Conservation (phyloP, 2,329 filamentous ascomycete genomes). For the Gnomoniopsis smithogilvyi region DNA sequence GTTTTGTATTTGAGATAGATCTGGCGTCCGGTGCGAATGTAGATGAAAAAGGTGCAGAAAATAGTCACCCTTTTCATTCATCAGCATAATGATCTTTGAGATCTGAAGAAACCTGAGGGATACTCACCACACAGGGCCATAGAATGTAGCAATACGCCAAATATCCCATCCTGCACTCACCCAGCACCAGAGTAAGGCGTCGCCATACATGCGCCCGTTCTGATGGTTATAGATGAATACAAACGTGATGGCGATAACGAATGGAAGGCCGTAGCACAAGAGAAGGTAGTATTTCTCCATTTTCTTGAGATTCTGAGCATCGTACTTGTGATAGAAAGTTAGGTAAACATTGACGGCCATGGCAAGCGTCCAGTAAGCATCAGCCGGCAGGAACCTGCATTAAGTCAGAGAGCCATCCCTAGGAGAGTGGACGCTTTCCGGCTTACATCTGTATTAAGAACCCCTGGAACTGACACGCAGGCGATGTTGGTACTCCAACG, state of each 20-base stretch:
- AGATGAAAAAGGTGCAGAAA: constrained; percentile 60
- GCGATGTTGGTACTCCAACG: constrained; percentile 42
- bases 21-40: constrained; percentile 59
- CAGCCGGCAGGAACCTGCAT: constrained; percentile 71
- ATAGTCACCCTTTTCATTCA: constrained; percentile 52
- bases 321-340: constrained; percentile 74
- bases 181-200: constrained; percentile 82
- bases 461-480: constrained; percentile 68
- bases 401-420: background rate
- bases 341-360: constrained; percentile 85
- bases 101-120: too few relatives aligned
- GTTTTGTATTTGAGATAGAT: constrained; percentile 66
- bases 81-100: background rate
- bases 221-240: constrained; percentile 55
- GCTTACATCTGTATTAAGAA: constrained; percentile 80
- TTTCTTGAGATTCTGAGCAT: constrained; percentile 57
- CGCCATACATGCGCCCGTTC: constrained; percentile 64
- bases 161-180: constrained; percentile 65
- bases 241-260: constrained; percentile 64
- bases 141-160: constrained; percentile 72
- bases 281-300: constrained; percentile 71
- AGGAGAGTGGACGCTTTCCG: too few relatives aligned
- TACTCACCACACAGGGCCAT: constrained; percentile 65
- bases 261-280: constrained; percentile 69
- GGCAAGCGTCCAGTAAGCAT: constrained; percentile 72